These are phyloP conservation scores for Fomes fomentarius DNA, from an alignment of 1,284 basidiomycete species.

Conservation along the genomic window DNA sequence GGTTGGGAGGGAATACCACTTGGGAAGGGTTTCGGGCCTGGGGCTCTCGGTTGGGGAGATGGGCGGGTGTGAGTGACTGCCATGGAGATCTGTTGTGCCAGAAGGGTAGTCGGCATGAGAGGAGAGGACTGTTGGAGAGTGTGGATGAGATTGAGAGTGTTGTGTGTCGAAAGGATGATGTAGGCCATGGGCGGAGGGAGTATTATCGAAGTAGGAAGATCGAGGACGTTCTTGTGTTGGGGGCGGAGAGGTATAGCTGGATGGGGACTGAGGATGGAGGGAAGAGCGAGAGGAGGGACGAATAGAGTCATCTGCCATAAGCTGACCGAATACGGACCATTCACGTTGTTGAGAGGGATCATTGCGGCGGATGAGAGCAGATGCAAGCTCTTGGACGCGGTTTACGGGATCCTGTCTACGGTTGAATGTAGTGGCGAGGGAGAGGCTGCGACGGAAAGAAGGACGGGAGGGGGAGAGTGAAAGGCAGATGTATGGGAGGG, in stretches of 20 bases:
- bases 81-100: not conserved
- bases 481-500: conserved; percentile 2
- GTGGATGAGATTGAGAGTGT: not conserved
- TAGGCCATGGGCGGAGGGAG: not conserved
- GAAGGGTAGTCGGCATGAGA: not conserved
- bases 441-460: conserved; percentile 19
- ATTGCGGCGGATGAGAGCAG: conserved; percentile 8
- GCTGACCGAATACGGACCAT: conserved; percentile 74
- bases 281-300: conserved; percentile 18
- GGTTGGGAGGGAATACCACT: conserved; percentile 3
- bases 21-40: not conserved
- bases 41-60: not conserved
- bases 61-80: not conserved
- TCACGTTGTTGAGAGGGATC: conserved; percentile 33
- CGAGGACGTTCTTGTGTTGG: not conserved
- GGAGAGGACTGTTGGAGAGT: not conserved
- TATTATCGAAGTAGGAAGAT: conserved; percentile 12
- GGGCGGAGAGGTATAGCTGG: conserved; percentile 17
- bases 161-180: conserved; percentile 1
- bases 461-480: conserved; percentile 8
- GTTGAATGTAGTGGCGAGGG: conserved; percentile 7
- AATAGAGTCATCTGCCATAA: conserved; percentile 65
- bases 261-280: conserved; percentile 1
- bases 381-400: conserved; percentile 21
- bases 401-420: conserved; percentile 11